Evolutionary conservation across 2,329 filamentous ascomycete genomes (phyloP).

Genomic region (Neofusicoccum umdonicola): DNA sequence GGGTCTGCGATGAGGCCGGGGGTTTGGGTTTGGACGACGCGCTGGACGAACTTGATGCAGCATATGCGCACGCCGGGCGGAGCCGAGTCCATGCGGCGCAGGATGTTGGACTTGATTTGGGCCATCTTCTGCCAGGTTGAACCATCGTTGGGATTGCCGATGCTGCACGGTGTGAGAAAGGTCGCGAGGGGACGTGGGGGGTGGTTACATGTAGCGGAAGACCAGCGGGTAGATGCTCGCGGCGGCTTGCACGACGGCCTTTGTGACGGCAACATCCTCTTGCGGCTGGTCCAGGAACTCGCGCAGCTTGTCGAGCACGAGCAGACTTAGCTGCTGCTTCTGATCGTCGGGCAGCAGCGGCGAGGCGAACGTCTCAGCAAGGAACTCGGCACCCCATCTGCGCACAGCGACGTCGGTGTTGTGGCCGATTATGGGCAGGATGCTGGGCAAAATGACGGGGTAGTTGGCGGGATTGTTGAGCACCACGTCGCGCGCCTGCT

Average conservation of each 20-base stretch:
- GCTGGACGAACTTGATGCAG: constrained; percentile 96
- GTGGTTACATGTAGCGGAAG: constrained; percentile 88
- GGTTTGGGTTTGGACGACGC: constrained; percentile 88
- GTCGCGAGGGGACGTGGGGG: constrained; percentile 3
- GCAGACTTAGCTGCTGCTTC: constrained; percentile 76
- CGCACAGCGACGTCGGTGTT: constrained; percentile 68
- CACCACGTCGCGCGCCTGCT: constrained; percentile 85
- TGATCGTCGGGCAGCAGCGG: constrained; percentile 74
- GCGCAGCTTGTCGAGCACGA: constrained; percentile 72
- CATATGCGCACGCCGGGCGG: constrained; percentile 77
- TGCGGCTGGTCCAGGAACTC: constrained; percentile 47
- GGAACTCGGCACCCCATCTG: constrained; percentile 93
- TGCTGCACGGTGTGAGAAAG: constrained; percentile 55
- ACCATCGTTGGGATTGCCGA: constrained; percentile 79
- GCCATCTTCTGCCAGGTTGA: constrained; percentile 85
- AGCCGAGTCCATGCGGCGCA: constrained; percentile 83
- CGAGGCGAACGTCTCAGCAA: constrained; percentile 92
- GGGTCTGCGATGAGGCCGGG: constrained; percentile 78
- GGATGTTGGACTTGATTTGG: constrained; percentile 82
- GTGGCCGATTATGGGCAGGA: constrained; percentile 85
- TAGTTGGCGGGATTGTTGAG: constrained; percentile 86
- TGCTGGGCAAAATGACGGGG: constrained; percentile 84
- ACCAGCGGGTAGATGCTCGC: constrained; percentile 92
- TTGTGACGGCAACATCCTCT: constrained; percentile 77
- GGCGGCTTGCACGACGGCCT: constrained; percentile 81